These are phyloP conservation scores for Cyclotella baltica DNA, from an alignment of 108 stramenopile species.

Conservation along the genomic window DNA sequence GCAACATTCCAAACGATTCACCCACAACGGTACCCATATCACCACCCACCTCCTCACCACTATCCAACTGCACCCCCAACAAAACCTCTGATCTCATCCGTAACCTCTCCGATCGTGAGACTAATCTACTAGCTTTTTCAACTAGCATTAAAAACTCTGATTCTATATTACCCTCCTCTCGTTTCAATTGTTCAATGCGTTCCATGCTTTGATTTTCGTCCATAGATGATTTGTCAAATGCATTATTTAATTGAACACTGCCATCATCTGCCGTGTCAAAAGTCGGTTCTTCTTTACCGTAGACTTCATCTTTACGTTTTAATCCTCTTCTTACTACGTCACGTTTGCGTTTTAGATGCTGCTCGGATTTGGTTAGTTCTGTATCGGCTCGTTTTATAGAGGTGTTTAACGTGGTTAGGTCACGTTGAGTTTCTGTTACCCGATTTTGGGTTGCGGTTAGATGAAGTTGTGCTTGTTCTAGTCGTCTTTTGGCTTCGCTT, in stretches of 20 bases:
- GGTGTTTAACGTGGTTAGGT: constrained; percentile 8
- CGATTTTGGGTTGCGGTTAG: constrained; percentile 17
- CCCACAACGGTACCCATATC: too few relatives aligned
- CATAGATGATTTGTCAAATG: constrained; percentile 2
- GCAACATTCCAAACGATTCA: too few relatives aligned
- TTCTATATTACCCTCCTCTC: constrained; percentile 27
- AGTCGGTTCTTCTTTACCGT: constrained; percentile 3
- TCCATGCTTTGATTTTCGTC: constrained; percentile 23
- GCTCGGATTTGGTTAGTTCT: constrained; percentile 28
- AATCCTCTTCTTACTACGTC: constrained; percentile 44
- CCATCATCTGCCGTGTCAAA: constrained; percentile 8
- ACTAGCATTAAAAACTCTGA: constrained; percentile 37
- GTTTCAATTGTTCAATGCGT: constrained; percentile 21
- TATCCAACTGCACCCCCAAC: constrained; percentile 40
- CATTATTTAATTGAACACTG: constrained; percentile 19
- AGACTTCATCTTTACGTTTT: constrained; percentile 32
- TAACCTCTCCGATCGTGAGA: constrained; percentile 42
- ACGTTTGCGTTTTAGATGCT: constrained; percentile 29
- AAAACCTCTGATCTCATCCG: constrained; percentile 40
- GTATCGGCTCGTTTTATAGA: constrained; percentile 33
- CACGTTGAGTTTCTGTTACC: constrained; percentile 31
- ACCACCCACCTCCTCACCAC: too few relatives aligned
- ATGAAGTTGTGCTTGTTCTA: constrained; percentile 28
- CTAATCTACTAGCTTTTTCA: constrained; percentile 44
- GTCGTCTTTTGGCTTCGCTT: constrained; percentile 14